Evolutionary conservation across 1,139 yeast species (phyloP), one percentile per base, ranked within the genome.

Genomic region (Hyphopichia wangnamkhiaoensis): DNA sequence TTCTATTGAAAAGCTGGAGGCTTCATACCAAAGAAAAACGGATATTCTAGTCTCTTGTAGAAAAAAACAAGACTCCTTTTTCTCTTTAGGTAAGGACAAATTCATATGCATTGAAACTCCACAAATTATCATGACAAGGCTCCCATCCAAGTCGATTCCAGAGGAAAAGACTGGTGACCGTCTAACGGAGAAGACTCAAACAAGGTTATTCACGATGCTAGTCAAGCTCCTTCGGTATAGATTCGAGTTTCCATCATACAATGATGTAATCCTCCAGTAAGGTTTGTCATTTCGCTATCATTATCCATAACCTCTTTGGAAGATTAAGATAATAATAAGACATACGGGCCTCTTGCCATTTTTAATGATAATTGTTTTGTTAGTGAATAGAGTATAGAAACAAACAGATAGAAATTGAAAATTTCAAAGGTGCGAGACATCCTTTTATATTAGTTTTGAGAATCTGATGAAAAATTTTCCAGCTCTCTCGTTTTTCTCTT

Each of bases 311-410:
- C 18, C 28, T 12, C 26, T 21, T 7, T n/a, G 20, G 17, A 28
- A n/a, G 15, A 19, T 10, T 23, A 25, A 15, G 26, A 35, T 35
- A 35, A 35, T 25, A 24, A 40, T 49, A 40, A 43, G 65, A 81
- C 88, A 74, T 80, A 81, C 86, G 93, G 95, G 85, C 95, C 95
- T 85, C 95, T 84, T 80, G 90, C 94, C 95, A 86, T 86, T 76
- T 77, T 83, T 57, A 66, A 28, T 31, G 27, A 59, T 63, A 61
- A 58, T 60, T 33, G 21, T 40, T 43, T 37, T 26, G 38, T 28
- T 13, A 45, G 39, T 34, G 42, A 37, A 40, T 39, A 32, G 35
- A 37, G 35, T 35, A 43, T 29, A 31, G 40, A 39, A 21, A n/a
- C n/a, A n/a, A n/a, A n/a, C n/a, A n/a, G 29, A n/a, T 30, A 30